Evolutionary conservation across 176 grass and related monocot species (phyloP).

Genomic region (Oryza meyeriana): DNA sequence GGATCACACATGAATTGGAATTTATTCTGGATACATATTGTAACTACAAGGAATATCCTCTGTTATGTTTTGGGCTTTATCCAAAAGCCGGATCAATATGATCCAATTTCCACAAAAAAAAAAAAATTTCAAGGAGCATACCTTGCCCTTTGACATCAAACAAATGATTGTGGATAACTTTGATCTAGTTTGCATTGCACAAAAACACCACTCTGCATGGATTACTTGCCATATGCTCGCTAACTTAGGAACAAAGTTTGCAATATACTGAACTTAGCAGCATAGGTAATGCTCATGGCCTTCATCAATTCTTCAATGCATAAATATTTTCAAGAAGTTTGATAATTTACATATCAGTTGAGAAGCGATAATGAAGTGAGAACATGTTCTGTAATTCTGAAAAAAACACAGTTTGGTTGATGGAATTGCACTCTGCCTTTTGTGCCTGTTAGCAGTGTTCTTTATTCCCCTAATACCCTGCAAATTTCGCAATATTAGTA

Average conservation of each 20-base stretch:
- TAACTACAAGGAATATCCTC: too few relatives aligned
- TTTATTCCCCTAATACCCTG: background rate
- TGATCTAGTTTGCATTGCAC: background rate
- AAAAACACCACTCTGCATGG: background rate
- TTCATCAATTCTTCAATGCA: background rate
- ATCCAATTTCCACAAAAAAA: too few relatives aligned
- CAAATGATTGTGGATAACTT: background rate
- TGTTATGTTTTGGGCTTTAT: too few relatives aligned
- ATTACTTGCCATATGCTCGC: background rate
- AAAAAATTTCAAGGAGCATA: too few relatives aligned
- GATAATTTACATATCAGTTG: background rate
- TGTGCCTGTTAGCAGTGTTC: background rate
- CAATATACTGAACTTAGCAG: background rate
- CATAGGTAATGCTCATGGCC: background rate
- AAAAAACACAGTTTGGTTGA: background rate
- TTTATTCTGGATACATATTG: background rate
- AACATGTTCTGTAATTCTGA: background rate
- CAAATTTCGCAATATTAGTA: background rate
- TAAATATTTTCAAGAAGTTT: background rate
- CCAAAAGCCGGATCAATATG: too few relatives aligned
- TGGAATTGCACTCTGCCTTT: background rate
- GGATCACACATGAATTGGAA: background rate
- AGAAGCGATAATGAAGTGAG: background rate
- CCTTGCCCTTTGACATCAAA: background rate
- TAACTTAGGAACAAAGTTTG: conserved; percentile 4